Percentiles rank a stretch among this genome's conserved stretches.
phyloP scores from a whole-genome alignment of 176 grass and related monocot species.

The Musa troglodytarum region DNA sequence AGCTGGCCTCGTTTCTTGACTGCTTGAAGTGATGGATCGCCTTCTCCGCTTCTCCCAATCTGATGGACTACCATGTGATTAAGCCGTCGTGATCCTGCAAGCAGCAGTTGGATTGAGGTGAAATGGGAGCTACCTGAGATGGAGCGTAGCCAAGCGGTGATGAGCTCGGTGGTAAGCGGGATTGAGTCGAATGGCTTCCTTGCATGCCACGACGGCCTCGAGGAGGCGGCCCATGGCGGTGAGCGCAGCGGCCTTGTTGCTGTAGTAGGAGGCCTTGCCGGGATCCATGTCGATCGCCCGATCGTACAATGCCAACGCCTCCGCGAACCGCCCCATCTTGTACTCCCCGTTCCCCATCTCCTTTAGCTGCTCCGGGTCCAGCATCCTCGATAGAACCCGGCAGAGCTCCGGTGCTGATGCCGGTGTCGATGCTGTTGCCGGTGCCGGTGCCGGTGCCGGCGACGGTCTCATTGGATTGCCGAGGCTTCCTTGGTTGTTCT shows the following conservation, averaged over 20 bases:
- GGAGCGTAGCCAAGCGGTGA: conserved; percentile 13
- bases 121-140: conserved; percentile 7
- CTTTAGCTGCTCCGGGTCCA: conserved; percentile 9
- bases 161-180: conserved; percentile 9
- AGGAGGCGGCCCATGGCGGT: conserved; percentile 2
- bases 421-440: not conserved
- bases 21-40: conserved; percentile 70
- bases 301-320: conserved; percentile 11
- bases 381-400: not conserved
- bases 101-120: not conserved
- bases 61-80: conserved; percentile 5
- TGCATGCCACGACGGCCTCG: conserved; percentile 7
- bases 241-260: conserved; percentile 12
- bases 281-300: conserved; percentile 4
- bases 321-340: conserved; percentile 3
- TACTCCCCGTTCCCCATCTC: conserved; percentile 19
- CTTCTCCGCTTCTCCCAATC: conserved; percentile 88
- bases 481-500: not conserved
- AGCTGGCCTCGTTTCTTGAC: conserved; percentile 46
- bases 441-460: not conserved
- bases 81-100: too few species aligned
- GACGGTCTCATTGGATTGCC: not conserved
- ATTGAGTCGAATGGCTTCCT: conserved; percentile 7
- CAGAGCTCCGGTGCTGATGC: not conserved
- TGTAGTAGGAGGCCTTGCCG: conserved; percentile 6